Evolutionary conservation across 306 rosid species (phyloP).

Genomic region (Leucaena leucocephala): DNA sequence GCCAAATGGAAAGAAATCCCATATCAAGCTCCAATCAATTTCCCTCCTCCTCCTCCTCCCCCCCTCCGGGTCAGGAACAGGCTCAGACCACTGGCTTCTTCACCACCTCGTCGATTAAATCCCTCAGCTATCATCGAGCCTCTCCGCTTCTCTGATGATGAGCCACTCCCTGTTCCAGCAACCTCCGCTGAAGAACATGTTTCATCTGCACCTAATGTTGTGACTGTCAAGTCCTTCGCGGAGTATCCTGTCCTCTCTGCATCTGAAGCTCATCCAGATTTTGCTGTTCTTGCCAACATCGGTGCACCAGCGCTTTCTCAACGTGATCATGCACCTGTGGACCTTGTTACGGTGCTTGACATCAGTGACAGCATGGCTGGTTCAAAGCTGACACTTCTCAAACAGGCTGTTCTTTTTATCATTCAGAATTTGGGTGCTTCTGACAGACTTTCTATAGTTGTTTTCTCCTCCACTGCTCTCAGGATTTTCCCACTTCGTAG

Average conservation of each 20-base stretch:
- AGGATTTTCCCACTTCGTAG: slow-evolving; percentile 65
- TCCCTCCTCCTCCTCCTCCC: slow-evolving; percentile 37
- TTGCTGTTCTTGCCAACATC: slow-evolving; percentile 51
- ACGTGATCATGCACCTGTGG: slow-evolving; percentile 59
- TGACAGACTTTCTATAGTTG: slow-evolving; percentile 66
- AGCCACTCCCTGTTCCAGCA: slow-evolving; percentile 4
- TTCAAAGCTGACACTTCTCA: slow-evolving; percentile 59
- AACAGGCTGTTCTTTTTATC: slow-evolving; percentile 71
- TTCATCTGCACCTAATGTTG: background rate
- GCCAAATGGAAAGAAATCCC: slow-evolving; percentile 73
- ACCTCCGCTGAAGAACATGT: background rate
- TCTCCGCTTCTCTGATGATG: slow-evolving; percentile 14
- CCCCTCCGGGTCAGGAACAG: background rate
- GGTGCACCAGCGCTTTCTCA: slow-evolving; percentile 45
- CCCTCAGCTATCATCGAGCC: background rate
- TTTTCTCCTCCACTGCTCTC: slow-evolving; percentile 65
- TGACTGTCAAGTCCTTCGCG: slow-evolving; percentile 10
- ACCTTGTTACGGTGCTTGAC: slow-evolving; percentile 69
- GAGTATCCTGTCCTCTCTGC: slow-evolving; percentile 12
- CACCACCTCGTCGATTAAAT: background rate
- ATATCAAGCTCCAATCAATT: slow-evolving; percentile 45
- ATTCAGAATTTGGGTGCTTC: slow-evolving; percentile 65
- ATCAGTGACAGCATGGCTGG: slow-evolving; percentile 81
- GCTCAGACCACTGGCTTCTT: background rate
- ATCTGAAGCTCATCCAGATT: slow-evolving; percentile 44